Conservation (phyloP, 768 basidiomycete species). For the Lentinula aciculospora region DNA sequence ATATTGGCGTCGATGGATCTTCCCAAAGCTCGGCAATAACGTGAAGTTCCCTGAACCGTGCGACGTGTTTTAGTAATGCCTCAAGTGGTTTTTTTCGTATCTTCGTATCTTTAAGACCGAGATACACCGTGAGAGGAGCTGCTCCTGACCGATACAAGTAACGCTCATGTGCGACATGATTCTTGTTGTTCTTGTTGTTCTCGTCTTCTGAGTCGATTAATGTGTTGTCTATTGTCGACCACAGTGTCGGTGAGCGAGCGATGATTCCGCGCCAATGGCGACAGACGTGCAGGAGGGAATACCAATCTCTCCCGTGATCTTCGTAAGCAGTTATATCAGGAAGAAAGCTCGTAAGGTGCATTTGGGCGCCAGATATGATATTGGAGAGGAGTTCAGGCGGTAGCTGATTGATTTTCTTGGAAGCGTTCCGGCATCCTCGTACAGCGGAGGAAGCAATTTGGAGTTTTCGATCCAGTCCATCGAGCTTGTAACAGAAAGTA, state of each 20-base stretch:
- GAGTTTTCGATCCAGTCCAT: constrained; percentile 2
- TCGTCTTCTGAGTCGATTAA: neutral
- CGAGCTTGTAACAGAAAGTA: neutral
- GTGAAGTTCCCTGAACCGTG: constrained; percentile 3
- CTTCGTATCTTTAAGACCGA: neutral
- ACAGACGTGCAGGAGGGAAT: constrained; percentile 6
- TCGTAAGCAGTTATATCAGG: neutral
- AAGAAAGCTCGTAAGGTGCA: constrained; percentile 6
- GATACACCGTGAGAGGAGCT: constrained; percentile 1
- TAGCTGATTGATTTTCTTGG: constrained; percentile 10
- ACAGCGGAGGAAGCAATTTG: constrained; percentile 5
- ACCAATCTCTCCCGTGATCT: constrained; percentile 1
- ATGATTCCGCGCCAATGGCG: constrained; percentile 7
- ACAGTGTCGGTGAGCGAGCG: constrained; percentile 4
- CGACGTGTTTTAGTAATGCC: neutral
- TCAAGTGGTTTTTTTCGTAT: neutral
- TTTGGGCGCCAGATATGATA: constrained; percentile 7
- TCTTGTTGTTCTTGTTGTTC: neutral
- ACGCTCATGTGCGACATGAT: neutral
- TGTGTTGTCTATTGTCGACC: constrained; percentile 6
- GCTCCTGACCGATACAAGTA: constrained; percentile 6
- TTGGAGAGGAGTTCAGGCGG: constrained; percentile 10
- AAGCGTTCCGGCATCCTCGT: constrained; percentile 9
- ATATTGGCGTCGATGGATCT: neutral
- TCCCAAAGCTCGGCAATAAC: constrained; percentile 3